Percentiles rank a stretch among this genome's conserved stretches.
These are phyloP conservation scores for Scutellaria galericulata DNA, from an alignment of 257 asterid genomes.

Conservation along the genomic window DNA sequence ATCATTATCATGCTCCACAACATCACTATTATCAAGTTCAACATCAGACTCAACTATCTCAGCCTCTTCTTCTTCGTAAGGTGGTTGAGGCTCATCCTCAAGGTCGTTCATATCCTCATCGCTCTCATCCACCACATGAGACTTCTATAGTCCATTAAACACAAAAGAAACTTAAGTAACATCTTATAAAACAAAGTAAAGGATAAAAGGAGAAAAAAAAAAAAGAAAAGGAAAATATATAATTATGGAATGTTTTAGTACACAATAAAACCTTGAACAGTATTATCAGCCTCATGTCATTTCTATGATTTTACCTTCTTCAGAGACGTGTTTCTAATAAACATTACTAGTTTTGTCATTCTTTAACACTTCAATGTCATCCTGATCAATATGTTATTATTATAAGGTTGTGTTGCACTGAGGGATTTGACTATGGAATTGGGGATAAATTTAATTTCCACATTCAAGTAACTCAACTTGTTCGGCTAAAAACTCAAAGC, in stretches of 20 bases:
- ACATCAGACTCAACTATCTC: conserved; percentile 89
- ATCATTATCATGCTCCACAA: conserved; percentile 89
- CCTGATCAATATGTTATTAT: too few species aligned
- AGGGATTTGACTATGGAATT: too few species aligned
- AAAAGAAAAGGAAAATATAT: too few species aligned
- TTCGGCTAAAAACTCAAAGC: too few species aligned
- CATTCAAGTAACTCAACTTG: too few species aligned
- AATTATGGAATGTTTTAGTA: not conserved
- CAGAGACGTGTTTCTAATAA: not conserved
- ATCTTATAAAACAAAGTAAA: not conserved
- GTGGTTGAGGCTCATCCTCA: conserved; percentile 47
- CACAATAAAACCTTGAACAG: conserved; percentile 1
- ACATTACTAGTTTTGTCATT: not conserved
- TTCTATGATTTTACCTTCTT: not conserved
- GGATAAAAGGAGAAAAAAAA: not conserved
- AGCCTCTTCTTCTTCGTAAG: conserved; percentile 78
- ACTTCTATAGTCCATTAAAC: conserved; percentile 50
- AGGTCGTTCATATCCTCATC: conserved; percentile 76
- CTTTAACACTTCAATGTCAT: not conserved
- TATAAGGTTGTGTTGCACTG: too few species aligned
- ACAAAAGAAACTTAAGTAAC: not conserved
- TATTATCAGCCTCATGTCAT: not conserved
- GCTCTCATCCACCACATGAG: conserved; percentile 61
- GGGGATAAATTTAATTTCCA: too few species aligned
- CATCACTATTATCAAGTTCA: conserved; percentile 82